Evolutionary conservation across 768 basidiomycete species (phyloP), one percentile per base, ranked within the genome.

Genomic region (Coprinellus aureogranulatus): DNA sequence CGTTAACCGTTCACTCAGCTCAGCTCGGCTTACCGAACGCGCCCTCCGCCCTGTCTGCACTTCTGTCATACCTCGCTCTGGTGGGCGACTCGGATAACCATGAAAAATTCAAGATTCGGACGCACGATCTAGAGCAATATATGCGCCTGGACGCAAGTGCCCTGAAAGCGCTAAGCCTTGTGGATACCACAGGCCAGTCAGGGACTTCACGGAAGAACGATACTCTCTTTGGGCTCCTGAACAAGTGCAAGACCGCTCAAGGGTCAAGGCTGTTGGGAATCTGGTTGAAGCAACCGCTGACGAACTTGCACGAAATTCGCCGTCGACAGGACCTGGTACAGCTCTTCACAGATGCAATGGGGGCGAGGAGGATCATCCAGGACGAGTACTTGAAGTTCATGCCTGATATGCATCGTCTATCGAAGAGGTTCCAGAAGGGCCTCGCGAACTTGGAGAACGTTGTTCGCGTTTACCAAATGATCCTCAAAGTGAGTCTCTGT

Each of bases 81-180:
- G 76, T 93, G 2, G 77, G 86, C 6, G 92, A 96, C 62, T 73
- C 86, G 4, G 79, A 85, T 2, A 93, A 95, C 64, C 86, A 89
- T 61, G 89, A 87, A 22, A 82, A 87, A 56, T 98, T 87, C 75
- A 85, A 81, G 14, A 80, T 99, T 12, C 82, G 81, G 39, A 90
- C 89, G 0, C 95, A 99, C 67, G 94, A 98, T 67, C 78, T 99
- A 0, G 85, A 90, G 1, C 94, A 92, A 67, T 98, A 89, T 71
- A 97, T 99, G 94, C 88, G 88, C 57, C 82, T 98, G 9, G 97
- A 99, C 68, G 93, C 97, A 1, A 96, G 94, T 60, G 96, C 97
- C 0, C 76, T 98, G 18, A 83, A 89, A 51, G 97, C 97, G 1
- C 74, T 99, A 25, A 92, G 93, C 65, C 75, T 98, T 16, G 84